Conservation (phyloP, 2,329 filamentous ascomycete genomes). For the Paracoccidioides brasiliensis region DNA sequence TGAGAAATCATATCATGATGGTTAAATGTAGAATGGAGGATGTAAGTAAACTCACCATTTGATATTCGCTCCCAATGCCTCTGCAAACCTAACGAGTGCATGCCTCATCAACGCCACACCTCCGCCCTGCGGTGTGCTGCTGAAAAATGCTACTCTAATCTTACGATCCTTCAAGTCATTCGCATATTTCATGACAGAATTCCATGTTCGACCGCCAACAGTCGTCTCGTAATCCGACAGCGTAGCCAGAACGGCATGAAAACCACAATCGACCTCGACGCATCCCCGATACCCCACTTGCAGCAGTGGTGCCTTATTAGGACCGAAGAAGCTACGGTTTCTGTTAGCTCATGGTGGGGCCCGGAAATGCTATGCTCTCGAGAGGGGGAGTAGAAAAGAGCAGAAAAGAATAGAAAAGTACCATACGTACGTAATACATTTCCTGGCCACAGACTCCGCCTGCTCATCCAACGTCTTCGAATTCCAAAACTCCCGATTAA, state of each 20-base stretch:
- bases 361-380: not conserved
- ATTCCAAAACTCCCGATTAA: conserved; percentile 32
- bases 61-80: conserved; percentile 53
- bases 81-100: conserved; percentile 58
- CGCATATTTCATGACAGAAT: conserved; percentile 50
- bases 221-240: conserved; percentile 47
- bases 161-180: conserved; percentile 49
- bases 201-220: conserved; percentile 51
- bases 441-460: conserved; percentile 67
- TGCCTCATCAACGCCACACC: conserved; percentile 74
- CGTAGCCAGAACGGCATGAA: conserved; percentile 48
- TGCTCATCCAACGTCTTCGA: conserved; percentile 60
- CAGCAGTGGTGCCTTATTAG: conserved; percentile 55
- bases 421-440: conserved; percentile 55
- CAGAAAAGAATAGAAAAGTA: not conserved
- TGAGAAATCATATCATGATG: conserved; percentile 2
- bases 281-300: conserved; percentile 52
- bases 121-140: conserved; percentile 67
- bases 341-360: conserved; percentile 3
- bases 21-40: not conserved
- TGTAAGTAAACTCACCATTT: conserved; percentile 48
- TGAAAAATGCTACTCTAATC: conserved; percentile 64
- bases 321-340: conserved; percentile 52
- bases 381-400: not conserved
- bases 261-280: conserved; percentile 58